Evolutionary conservation across 345 rosid species (phyloP).

Genomic region (Kandelia obovata): DNA sequence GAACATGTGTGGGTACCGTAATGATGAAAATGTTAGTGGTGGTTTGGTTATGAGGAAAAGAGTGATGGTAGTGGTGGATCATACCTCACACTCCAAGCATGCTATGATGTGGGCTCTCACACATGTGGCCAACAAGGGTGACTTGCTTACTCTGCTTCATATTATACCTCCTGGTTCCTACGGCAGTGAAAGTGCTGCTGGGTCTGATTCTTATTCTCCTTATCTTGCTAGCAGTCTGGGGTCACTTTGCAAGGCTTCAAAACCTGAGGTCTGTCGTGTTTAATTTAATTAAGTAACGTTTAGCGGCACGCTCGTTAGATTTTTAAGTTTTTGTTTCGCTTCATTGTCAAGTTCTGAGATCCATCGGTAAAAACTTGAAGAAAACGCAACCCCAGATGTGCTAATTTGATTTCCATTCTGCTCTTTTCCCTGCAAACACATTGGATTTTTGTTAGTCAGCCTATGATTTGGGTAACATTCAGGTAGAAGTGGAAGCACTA

Average conservation of each 20-base stretch:
- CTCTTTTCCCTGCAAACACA: neutral
- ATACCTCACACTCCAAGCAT: conserved; percentile 67
- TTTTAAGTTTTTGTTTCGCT: neutral
- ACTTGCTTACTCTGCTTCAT: conserved; percentile 77
- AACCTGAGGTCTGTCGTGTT: conserved; percentile 64
- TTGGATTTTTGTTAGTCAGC: too few species aligned
- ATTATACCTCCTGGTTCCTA: conserved; percentile 36
- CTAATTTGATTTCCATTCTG: neutral
- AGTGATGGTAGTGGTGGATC: conserved; percentile 89
- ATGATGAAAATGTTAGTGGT: conserved; percentile 30
- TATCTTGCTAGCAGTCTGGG: conserved; percentile 70
- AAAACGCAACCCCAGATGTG: too few species aligned
- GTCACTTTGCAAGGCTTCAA: conserved; percentile 83
- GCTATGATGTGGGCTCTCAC: conserved; percentile 99
- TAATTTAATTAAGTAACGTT: neutral
- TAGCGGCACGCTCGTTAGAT: neutral
- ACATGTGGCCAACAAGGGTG: conserved; percentile 75
- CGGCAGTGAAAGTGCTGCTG: conserved; percentile 21
- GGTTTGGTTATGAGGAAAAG: conserved; percentile 59
- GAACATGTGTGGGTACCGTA: conserved; percentile 21
- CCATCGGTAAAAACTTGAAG: neutral
- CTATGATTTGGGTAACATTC: conserved; percentile 5
- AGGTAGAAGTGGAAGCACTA: conserved; percentile 93
- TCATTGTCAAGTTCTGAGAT: neutral
- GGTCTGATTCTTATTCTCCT: conserved; percentile 36